Evolutionary conservation across 192 early-diverging fungal genomes (phyloP), one percentile per base, ranked within the genome.

Genomic region (Diversispora epigaea): DNA sequence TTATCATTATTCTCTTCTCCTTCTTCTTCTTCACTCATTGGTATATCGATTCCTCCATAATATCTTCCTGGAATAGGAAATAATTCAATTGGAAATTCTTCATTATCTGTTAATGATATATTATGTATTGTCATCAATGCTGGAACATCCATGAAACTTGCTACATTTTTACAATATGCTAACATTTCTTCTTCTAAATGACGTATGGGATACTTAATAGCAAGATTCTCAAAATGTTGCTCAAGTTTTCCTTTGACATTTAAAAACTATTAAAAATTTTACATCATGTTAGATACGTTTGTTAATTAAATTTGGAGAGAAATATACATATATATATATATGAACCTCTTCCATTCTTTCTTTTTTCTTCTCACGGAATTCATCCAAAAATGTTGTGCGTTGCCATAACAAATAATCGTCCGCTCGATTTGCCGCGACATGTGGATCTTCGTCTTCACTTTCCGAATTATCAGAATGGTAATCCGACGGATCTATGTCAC

Each of bases 181-280:
- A 40, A 63, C 61, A 63, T 63, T 43, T 43, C 61, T 15, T 6
- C 41, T 63, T 63, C 61, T 17, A 63, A 63, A n/a, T 44, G 17
- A 41, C 40, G 25, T 6, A 63, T 17, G 14, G 61, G 40, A 63
- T 63, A 63, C 41, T 63, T 63, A 17, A 15, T 32, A 32, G 61
- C 61, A 6, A 63, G 17, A 63, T 63, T 63, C 17, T 63, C 61
- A 43, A 63, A 43, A 63, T 63, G 61, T 44, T 63, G 40, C 2
- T 63, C 61, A 7, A 63, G 61, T 63, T 63, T 63, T 63, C 61
- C 61, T 17, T 63, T 63, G n/a, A 63, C 61, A 63, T 63, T 63
- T 41, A 63, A 14, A n/a, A 63, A 63, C 61, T 63, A 19, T 21
- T 15, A 62, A 40, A 41, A 61, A 60, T 22, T 60, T 60, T 22